These are phyloP conservation scores for Pisolithus orientalis DNA, from an alignment of 768 basidiomycete genomes.

Conservation along the genomic window DNA sequence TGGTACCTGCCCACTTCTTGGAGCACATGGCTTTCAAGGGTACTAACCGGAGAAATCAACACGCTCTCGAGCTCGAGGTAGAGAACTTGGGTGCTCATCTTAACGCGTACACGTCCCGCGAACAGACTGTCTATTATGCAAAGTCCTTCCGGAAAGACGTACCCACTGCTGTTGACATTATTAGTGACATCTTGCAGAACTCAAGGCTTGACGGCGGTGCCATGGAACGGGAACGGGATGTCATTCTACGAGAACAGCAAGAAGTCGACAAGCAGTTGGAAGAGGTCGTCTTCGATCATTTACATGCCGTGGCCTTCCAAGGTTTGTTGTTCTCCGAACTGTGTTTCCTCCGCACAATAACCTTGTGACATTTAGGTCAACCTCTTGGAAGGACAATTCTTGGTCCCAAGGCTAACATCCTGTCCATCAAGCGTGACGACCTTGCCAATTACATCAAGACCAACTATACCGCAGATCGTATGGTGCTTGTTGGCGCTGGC, in stretches of 20 bases:
- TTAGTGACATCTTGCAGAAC: constrained; percentile 96
- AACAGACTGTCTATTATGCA: constrained; percentile 99
- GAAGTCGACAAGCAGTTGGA: constrained; percentile 98
- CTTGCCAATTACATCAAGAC: constrained; percentile 88
- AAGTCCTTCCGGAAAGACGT: constrained; percentile 98
- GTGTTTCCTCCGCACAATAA: constrained; percentile 2
- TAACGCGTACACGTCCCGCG: constrained; percentile 97
- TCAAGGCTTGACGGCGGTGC: constrained; percentile 84
- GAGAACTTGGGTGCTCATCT: constrained; percentile 97
- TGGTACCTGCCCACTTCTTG: constrained; percentile 96
- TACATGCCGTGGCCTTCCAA: constrained; percentile 96
- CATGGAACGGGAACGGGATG: constrained; percentile 93
- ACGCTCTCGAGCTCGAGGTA: constrained; percentile 90
- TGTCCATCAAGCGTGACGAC: constrained; percentile 90
- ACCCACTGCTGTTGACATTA: constrained; percentile 85
- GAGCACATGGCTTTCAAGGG: constrained; percentile 99
- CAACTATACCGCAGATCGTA: constrained; percentile 98
- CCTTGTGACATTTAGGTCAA: constrained; percentile 53
- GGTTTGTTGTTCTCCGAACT: constrained; percentile 42
- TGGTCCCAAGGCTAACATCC: constrained; percentile 91
- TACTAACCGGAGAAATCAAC: constrained; percentile 81
- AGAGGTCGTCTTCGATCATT: constrained; percentile 97
- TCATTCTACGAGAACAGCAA: constrained; percentile 95
- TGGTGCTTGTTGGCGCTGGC: constrained; percentile 97
- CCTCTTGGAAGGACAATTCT: constrained; percentile 96